Evolutionary conservation across 1,284 basidiomycete genomes (phyloP), one percentile per base, ranked within the genome.

Genomic region (Singerocomus inundabilis): DNA sequence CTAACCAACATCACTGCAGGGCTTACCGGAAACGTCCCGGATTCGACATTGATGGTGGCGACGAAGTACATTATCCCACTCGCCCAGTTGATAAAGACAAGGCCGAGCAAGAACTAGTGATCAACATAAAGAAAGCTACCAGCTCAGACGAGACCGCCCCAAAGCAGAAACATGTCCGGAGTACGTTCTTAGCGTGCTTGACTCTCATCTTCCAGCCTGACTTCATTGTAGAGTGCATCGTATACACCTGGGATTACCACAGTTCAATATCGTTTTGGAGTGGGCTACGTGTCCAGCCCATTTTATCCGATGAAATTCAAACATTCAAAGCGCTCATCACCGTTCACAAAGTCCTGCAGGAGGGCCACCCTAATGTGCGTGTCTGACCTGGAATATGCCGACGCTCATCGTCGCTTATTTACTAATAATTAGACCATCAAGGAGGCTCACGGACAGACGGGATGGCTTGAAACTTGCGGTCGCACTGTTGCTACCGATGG

Each of bases 201-300:
- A n/a, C 33, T 43, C 35, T 21, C 46, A n/a, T 48, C 40, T 26
- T 42, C 28, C 21, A 18, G 51, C 35, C 59, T 62, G 36, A 64
- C 49, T 13, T 34, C 30, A 34, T 46, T 21, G 13, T 67, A 97
- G 94, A 96, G 75, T 93, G 90, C 61, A 96, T 98, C 67, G 91
- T 98, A 30, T 98, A 94, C 71, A 97, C 94, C 13, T 97, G 94
- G 94, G 94, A 98, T 70, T 97, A 97, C 66, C 93, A 96, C 66
- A 90, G 91, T n/a, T 96, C 93, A 33, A 85, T 92, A 61, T 94
- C 93, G 7, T 95, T 98, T 65, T 98, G 95, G 95, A 93, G 91
- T 59, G 93, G 92, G 25, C 78, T 98, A 13, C 81, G 94, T 39
- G 95, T 97, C 5, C 93, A 96, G 61, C 94, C 94, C 32, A 96